These are phyloP conservation scores for Alternaria viburni DNA, from an alignment of 2,329 filamentous ascomycete genomes.

Conservation along the genomic window DNA sequence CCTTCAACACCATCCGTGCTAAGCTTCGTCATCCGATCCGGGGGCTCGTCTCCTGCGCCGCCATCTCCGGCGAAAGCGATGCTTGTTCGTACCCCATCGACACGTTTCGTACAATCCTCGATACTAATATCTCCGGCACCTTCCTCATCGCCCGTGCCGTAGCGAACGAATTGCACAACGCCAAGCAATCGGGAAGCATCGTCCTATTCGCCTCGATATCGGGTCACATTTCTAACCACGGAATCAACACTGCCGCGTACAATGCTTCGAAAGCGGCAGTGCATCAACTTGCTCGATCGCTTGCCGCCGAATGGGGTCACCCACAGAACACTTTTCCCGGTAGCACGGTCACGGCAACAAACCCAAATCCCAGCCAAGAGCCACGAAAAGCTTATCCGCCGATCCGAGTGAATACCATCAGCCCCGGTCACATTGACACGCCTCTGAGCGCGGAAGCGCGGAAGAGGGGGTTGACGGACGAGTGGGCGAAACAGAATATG, in stretches of 20 bases:
- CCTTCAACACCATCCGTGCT: conserved; percentile 15
- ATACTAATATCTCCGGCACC: conserved; percentile 49
- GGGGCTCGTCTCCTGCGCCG: conserved; percentile 37
- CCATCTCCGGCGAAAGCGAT: conserved; percentile 38
- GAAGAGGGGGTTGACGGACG: conserved; percentile 37
- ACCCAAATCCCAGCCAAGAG: conserved; percentile 19
- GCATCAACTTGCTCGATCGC: conserved; percentile 57
- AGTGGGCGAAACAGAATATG: conserved; percentile 44
- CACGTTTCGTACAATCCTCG: conserved; percentile 45
- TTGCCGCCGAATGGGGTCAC: conserved; percentile 58
- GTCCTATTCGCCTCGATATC: conserved; percentile 50
- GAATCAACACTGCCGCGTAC: conserved; percentile 55
- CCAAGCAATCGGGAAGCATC: conserved; percentile 42
- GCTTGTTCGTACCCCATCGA: conserved; percentile 42
- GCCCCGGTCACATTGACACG: conserved; percentile 62
- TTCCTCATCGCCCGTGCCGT: conserved; percentile 44
- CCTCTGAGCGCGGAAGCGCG: conserved; percentile 39
- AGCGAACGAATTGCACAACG: conserved; percentile 41
- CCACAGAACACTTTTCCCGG: conserved; percentile 50
- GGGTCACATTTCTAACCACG: conserved; percentile 43
- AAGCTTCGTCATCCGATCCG: conserved; percentile 27
- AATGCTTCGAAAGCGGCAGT: conserved; percentile 63
- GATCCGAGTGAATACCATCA: conserved; percentile 61
- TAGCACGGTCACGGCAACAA: conserved; percentile 26
- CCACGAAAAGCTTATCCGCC: conserved; percentile 36